Percentiles rank a stretch among this genome's conserved stretches.
phyloP scores from a whole-genome alignment of 208 protist genomes.

The Leishmania guyanensis region DNA sequence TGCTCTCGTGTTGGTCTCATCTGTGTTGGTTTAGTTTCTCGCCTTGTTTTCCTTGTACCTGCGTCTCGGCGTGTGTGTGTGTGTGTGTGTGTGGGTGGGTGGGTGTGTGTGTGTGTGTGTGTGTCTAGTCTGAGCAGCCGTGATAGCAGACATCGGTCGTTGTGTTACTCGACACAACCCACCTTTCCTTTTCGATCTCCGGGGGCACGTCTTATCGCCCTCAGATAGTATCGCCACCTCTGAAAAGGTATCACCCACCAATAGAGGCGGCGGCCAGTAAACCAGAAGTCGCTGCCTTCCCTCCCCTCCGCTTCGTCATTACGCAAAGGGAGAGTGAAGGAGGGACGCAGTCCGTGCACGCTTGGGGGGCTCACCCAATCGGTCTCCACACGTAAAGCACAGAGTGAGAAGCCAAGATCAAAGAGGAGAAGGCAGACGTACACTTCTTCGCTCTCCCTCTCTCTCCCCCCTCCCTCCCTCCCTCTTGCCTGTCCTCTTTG shows the following conservation, averaged over 20 bases:
- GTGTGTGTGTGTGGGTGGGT: background rate
- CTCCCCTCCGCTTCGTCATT: background rate
- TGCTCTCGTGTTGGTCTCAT: no score
- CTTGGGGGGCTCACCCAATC: background rate
- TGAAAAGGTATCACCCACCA: background rate
- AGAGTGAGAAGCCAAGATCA: background rate
- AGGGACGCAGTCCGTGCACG: background rate
- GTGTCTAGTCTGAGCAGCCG: background rate
- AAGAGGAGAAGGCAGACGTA: no score
- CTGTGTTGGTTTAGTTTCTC: no score
- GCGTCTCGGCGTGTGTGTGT: constrained; percentile 18
- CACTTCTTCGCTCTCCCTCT: background rate
- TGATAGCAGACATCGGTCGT: constrained; percentile 1
- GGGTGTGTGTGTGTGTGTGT: constrained; percentile 16
- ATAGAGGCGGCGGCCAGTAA: background rate
- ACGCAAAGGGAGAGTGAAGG: background rate
- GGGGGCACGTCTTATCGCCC: background rate
- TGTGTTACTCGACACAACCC: constrained; percentile 5
- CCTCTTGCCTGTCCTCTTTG: background rate
- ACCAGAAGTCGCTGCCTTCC: background rate
- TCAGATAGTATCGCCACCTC: background rate
- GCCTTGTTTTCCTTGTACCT: background rate
- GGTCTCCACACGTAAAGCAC: background rate
- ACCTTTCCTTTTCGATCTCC: background rate
- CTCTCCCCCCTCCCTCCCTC: background rate